Conservation (phyloP, 345 rosid genomes). For the Brassica carinata region DNA sequence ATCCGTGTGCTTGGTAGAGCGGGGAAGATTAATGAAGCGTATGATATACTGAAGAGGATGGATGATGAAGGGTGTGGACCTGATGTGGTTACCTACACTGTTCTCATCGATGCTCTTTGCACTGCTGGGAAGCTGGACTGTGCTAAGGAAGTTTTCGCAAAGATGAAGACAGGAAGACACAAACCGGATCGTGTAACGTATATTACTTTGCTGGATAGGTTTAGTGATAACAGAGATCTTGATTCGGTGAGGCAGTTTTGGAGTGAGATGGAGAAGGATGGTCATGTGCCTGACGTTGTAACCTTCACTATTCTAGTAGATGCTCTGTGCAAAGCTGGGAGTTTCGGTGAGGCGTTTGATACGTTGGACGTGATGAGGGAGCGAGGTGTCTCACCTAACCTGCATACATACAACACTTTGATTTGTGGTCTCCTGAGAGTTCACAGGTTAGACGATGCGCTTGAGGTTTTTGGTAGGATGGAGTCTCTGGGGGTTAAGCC, state of each 20-base stretch:
- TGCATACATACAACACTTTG: constrained; percentile 81
- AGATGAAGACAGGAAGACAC: constrained; percentile 78
- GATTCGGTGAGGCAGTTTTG: constrained; percentile 72
- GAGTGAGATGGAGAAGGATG: constrained; percentile 84
- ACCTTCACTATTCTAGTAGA: constrained; percentile 73
- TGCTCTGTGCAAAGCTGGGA: constrained; percentile 70
- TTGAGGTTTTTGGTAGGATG: constrained; percentile 60
- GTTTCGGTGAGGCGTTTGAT: constrained; percentile 63
- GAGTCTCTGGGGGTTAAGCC: constrained; percentile 67
- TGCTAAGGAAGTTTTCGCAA: constrained; percentile 61
- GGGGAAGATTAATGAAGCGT: constrained; percentile 75
- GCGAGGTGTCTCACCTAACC: constrained; percentile 64
- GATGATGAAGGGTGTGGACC: constrained; percentile 86
- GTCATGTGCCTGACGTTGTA: constrained; percentile 80
- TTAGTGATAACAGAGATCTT: constrained; percentile 68
- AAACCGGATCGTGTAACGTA: constrained; percentile 83
- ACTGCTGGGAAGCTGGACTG: constrained; percentile 63
- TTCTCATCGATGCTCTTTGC: constrained; percentile 86
- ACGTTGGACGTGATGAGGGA: constrained; percentile 68
- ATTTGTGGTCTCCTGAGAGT: constrained; percentile 71
- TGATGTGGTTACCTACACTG: constrained; percentile 86
- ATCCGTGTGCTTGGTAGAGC: constrained; percentile 82
- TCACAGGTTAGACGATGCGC: constrained; percentile 62
- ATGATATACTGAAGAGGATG: constrained; percentile 70
- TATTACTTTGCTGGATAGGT: constrained; percentile 77